These are phyloP conservation scores for Diaporthe vexans DNA, from an alignment of 2,329 filamentous ascomycete species.

Conservation along the genomic window DNA sequence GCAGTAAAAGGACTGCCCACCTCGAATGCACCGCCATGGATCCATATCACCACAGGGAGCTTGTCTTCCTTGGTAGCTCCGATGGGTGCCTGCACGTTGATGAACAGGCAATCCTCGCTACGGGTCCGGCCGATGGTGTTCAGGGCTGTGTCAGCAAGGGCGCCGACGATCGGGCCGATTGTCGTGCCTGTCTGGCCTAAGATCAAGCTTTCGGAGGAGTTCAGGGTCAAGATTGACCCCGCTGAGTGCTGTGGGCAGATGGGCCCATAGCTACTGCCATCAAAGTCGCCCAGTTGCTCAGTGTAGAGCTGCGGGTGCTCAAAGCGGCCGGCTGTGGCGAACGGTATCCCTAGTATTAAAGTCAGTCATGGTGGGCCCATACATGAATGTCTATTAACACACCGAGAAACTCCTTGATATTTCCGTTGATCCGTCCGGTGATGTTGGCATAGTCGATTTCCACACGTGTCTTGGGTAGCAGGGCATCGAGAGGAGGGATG, in stretches of 20 bases:
- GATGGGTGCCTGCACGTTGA: slow-evolving; percentile 20
- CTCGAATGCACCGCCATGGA: slow-evolving; percentile 21
- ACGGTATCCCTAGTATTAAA: not conserved
- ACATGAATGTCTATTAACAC: not conserved
- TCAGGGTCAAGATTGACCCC: not conserved
- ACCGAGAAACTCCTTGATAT: slow-evolving; percentile 22
- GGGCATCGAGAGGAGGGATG: not conserved
- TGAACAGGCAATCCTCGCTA: slow-evolving; percentile 26
- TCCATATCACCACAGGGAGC: slow-evolving; percentile 35
- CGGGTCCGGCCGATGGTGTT: slow-evolving; percentile 13
- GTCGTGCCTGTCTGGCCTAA: not conserved
- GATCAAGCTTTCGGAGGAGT: slow-evolving; percentile 1
- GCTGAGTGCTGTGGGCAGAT: slow-evolving; percentile 5
- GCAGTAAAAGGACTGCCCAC: not conserved
- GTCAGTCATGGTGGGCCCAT: not conserved
- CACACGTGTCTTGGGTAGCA: not conserved
- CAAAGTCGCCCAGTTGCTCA: slow-evolving; percentile 3
- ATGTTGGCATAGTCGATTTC: slow-evolving; percentile 22
- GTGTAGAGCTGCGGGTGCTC: slow-evolving; percentile 18
- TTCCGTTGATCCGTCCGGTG: slow-evolving; percentile 11
- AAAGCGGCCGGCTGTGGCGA: slow-evolving; percentile 10
- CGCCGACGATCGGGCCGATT: slow-evolving; percentile 1
- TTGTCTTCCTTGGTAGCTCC: not conserved
- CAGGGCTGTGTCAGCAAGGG: not conserved
- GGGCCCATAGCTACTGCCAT: slow-evolving; percentile 3